Evolutionary conservation across 2,329 filamentous ascomycete species (phyloP), one percentile per base, ranked within the genome.

Genomic region (Pseudogymnoascus sp.): DNA sequence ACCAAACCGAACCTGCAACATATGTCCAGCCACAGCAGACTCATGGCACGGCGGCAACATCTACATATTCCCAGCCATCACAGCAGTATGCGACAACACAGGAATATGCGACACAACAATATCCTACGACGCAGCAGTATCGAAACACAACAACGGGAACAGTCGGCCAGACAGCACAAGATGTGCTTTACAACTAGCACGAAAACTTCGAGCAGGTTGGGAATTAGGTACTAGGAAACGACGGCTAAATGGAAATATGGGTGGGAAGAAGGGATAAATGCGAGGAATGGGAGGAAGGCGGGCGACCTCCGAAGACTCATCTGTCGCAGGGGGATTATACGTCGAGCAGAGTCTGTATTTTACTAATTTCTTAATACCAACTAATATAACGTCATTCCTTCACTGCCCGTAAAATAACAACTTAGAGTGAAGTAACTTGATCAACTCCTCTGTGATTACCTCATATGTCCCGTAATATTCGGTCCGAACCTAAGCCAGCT

Each of bases 281-380:
- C 10, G 16, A 34, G 29, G 5, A 57, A 14, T 34, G 26, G 47
- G 29, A 34, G n/a, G 29, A 34, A 18, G 10, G 26, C 29, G 29
- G 7, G 29, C 7, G 51, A 34, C 16, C 23, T 51, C 14, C 14
- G 12, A n/a, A 29, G 23, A 51, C 45, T 29, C 7, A 51, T n/a
- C 23, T 29, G 23, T 51, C 45, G 21, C 26, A 8, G 42, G 12
- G 42, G 42, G 7, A 6, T 4, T 4, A 29, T 26, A n/a, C 23
- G 6, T 31, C 47, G 26, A 14, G 47, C 23, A 54, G 45, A 54
- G 26, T 54, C 47, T 54, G 47, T 54, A 54, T 54, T 54, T 54
- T 31, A 54, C 47, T 54, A 54, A 54, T 54, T 54, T 31, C n/a
- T 54, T 54, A 54, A 54, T 54, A 54, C n/a, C 26, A 54, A 54